Conservation (phyloP, 2,329 filamentous ascomycete species). For the Fusarium sororula region DNA sequence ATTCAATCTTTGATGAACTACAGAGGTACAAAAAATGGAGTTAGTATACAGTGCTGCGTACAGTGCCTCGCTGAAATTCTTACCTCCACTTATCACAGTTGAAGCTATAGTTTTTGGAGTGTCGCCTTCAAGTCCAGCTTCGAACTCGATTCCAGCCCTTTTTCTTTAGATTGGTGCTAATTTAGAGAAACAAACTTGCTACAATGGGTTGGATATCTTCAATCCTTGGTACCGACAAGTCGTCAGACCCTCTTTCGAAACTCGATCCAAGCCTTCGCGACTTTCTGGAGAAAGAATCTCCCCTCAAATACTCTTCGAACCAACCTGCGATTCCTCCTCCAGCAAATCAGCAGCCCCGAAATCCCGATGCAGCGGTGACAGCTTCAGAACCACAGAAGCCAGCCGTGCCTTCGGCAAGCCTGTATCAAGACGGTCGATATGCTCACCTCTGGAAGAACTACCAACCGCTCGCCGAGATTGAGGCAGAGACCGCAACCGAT, state of each 20-base stretch:
- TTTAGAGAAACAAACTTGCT: neutral
- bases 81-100: slow-evolving; percentile 34
- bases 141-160: neutral
- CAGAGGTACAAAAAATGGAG: neutral
- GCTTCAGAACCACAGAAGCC: slow-evolving; percentile 28
- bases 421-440: slow-evolving; percentile 70
- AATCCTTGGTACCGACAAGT: slow-evolving; percentile 59
- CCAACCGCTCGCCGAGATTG: slow-evolving; percentile 74
- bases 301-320: slow-evolving; percentile 68
- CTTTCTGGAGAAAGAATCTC: slow-evolving; percentile 84
- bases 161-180: neutral
- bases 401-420: slow-evolving; percentile 58
- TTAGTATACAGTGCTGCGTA: slow-evolving; percentile 26
- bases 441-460: slow-evolving; percentile 96
- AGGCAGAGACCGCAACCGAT: slow-evolving; percentile 75
- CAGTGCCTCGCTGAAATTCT: slow-evolving; percentile 24
- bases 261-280: slow-evolving; percentile 86
- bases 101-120: slow-evolving; percentile 31
- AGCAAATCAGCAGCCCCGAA: slow-evolving; percentile 6
- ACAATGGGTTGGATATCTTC: slow-evolving; percentile 68
- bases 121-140: slow-evolving; percentile 11
- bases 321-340: slow-evolving; percentile 32
- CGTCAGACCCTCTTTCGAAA: slow-evolving; percentile 70
- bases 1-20: neutral
- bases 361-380: slow-evolving; percentile 26